Evolutionary conservation across 805 yeast species (phyloP), one percentile per base, ranked within the genome.

Genomic region (Cyberlindnera xishuangbannaensis): DNA sequence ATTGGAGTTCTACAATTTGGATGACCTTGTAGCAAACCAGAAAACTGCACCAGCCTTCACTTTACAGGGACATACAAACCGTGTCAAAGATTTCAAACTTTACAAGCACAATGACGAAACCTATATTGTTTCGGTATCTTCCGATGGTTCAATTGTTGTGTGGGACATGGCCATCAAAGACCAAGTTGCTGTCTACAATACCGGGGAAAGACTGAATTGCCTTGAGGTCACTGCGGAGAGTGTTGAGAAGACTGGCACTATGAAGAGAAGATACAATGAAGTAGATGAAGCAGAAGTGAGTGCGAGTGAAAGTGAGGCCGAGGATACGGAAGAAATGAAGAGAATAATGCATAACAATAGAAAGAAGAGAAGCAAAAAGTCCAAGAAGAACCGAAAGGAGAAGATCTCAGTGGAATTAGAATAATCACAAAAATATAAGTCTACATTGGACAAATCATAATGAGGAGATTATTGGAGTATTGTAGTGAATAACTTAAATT

Each of bases 121-220:
- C 14, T 82, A 70, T 51, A 58, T 92, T 50, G 71, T 84, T 0
- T 81, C 95, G 3, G 84, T 87, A 10, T 84, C 96, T 1, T 84
- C 97, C 0, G 97, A 90, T 58, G 97, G 97, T 17, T 83, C 75
- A 50, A 80, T 90, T 33, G 95, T 92, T 7, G 83, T 90, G 3
- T 90, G 97, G 96, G 82, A 88, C 53, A 61, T 80, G 53, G 54
- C 61, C 1, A 50, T 63, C 2, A 69, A 71, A 48, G 94, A 84
- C 49, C 95, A 87, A 56, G 71, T 87, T 16, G 97, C 96, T 0
- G 92, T 86, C 4, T 90, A 87, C 55, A 85, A 80, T 43, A 73
- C 90, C 15, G 95, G 94, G 10, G 97, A 92, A 60, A 71, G 98
- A 51, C 69, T 92, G 42, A 90, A 85, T 56, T 90, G 96, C 61